phyloP scores from a whole-genome alignment of 441 rosid genomes.

The Arabidopsis lyrata region DNA sequence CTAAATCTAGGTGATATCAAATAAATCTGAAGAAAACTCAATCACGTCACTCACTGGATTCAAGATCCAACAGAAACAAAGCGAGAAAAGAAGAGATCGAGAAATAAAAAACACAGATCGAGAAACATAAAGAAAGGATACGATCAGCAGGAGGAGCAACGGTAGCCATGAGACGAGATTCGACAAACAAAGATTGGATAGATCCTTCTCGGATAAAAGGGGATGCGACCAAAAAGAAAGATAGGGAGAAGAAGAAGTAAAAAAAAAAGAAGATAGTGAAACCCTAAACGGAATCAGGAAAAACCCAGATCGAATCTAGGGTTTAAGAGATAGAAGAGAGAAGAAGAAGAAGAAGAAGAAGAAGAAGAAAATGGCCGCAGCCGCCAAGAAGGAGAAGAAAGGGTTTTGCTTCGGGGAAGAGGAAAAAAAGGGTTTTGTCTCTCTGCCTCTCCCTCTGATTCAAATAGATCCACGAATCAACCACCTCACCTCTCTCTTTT shows the following conservation, averaged over 20 bases:
- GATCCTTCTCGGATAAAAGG: conserved; percentile 45
- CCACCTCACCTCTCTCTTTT: not conserved
- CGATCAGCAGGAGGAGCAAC: conserved; percentile 70
- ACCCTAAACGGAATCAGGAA: conserved; percentile 47
- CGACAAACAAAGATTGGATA: conserved; percentile 27
- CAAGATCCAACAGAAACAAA: conserved; percentile 24
- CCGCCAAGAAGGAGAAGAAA: conserved; percentile 65
- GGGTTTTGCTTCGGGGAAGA: conserved; percentile 54
- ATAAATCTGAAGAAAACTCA: conserved; percentile 6
- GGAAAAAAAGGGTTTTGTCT: conserved; percentile 56
- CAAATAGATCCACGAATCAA: conserved; percentile 66
- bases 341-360: conserved; percentile 8
- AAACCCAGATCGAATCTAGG: conserved; percentile 49
- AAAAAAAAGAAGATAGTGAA: conserved; percentile 29
- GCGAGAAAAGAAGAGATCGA: conserved; percentile 32
- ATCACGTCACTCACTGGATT: conserved; percentile 6
- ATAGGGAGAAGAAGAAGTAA: not conserved
- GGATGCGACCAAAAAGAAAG: conserved; percentile 37
- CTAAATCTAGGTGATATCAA: conserved; percentile 12
- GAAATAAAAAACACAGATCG: conserved; percentile 36
- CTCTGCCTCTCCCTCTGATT: conserved; percentile 49
- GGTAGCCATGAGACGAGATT: conserved; percentile 58
- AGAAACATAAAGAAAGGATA: conserved; percentile 56
- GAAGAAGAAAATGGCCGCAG: conserved; percentile 49
- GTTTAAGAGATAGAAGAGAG: conserved; percentile 38